phyloP scores from a whole-genome alignment of 2,329 filamentous ascomycete genomes.

The Penicillium griseofulvum region DNA sequence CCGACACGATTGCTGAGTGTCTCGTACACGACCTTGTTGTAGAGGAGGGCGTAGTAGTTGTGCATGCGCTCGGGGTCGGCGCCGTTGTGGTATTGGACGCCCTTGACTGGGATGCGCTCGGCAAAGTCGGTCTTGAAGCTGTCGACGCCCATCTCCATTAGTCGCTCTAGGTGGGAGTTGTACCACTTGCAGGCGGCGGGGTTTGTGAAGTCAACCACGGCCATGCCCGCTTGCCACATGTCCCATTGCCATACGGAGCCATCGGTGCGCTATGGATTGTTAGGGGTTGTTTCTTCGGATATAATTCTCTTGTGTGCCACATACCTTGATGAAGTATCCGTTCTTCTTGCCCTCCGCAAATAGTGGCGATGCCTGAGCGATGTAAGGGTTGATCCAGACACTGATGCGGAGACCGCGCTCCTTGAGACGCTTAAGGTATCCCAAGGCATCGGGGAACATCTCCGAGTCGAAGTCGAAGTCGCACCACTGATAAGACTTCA shows the following conservation, averaged over 20 bases:
- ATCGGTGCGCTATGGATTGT: constrained; percentile 52
- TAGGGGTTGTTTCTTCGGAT: background rate
- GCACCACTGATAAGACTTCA: constrained; percentile 72
- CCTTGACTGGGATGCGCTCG: constrained; percentile 65
- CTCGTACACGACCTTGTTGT: constrained; percentile 69
- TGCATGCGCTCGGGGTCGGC: constrained; percentile 67
- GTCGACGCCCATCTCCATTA: constrained; percentile 69
- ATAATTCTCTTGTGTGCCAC: background rate
- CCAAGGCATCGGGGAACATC: constrained; percentile 66
- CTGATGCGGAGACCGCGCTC: constrained; percentile 64
- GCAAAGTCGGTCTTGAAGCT: constrained; percentile 75
- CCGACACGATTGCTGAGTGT: constrained; percentile 57
- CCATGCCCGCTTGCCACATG: constrained; percentile 75
- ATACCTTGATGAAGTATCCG: constrained; percentile 63
- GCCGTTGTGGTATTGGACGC: constrained; percentile 63
- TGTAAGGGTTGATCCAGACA: constrained; percentile 75
- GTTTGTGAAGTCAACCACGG: constrained; percentile 71
- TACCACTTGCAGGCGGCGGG: constrained; percentile 67
- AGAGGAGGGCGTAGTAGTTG: constrained; percentile 73
- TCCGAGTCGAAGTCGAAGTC: constrained; percentile 69
- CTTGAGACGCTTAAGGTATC: constrained; percentile 64
- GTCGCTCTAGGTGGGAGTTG: constrained; percentile 56
- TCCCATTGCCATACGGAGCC: constrained; percentile 75
- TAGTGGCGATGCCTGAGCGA: constrained; percentile 65
- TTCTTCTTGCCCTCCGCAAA: constrained; percentile 62